Base-by-base conservation (phyloP, 495 filamentous ascomycete species). In the Ascobolus immersus region DNA sequence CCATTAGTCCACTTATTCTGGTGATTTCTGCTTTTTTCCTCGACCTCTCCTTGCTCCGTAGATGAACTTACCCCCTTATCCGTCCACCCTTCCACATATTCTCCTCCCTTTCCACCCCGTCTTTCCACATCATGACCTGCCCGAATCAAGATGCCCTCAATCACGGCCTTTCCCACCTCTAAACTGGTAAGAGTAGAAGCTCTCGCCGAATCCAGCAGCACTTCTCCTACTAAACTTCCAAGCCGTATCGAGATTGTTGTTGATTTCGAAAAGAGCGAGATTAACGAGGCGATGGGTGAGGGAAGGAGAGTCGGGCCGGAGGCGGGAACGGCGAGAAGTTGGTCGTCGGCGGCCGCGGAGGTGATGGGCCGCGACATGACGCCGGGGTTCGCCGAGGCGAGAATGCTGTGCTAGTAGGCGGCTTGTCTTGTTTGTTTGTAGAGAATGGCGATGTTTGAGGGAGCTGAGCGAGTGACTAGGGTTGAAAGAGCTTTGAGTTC, bases 231-330 rank as follows among this genome's bases (percentile, higher is more conserved):
- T 29, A 69, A 59, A 0, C 67, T 68, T 4, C 71, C 67, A n/a
- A 79, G 44, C n/a, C 73, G 67, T 22, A 82, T 55, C 9, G 66
- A 71, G 13, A 78, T 57, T 5, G 71, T 69, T 2, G 72, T 71
- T 0, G 73, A 74, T 39, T 69, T 64, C 3, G 75, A 67, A 15
- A 71, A 55, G 17, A 77, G 43, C 35, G 71, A 77, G 29, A 82
- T 65, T n/a, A 68, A 52, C 17, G 61, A 72, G 10, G 76, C 75
- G 13, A 78, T 53, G 7, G 69, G 62, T 10, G 58, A 44, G 7
- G 75, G 74, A 0, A 82, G 62, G 3, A 82, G 61, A 1, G 74
- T 73, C 17, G 55, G 49, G 18, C 67, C 65, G 8, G 58, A 48
- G 11, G 51, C 27, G 18, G 42, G 28, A 7, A 25, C 22, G 7